Evolutionary conservation across 768 basidiomycete species (phyloP), one percentile per base, ranked within the genome.

Genomic region (Lepiota venenata): DNA sequence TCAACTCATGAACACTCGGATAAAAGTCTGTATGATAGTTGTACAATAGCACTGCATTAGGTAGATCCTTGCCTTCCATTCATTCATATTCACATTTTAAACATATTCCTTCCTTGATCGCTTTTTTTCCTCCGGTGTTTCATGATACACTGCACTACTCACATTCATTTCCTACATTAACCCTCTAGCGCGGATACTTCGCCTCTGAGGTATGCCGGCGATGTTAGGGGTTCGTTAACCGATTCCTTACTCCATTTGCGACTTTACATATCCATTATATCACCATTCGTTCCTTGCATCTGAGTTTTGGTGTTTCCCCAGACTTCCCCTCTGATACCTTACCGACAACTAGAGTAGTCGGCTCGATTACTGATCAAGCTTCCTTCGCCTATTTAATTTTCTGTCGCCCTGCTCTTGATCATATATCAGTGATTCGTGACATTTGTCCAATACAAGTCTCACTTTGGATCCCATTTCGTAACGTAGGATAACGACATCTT

Each of bases 51-150:
- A 18, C 20, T 11, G 25, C 49, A 42, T n/a, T 32, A 50, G 49
- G 49, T 50, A 50, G 49, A 50, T 41, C 49, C 49, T 50, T 35
- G 29, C 39, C 10, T 41, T 25, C 39, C 39, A 41, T n/a, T 50
- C 49, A 8, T 32, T 32, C 32, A 11, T 32, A 32, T 32, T 44
- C 42, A 2, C 42, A 44, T 21, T 3, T 44, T 11, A 22, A 16
- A 14, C 25, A 18, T 9, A 44, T 20, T 21, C 12, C 20, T 44
- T 20, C 10, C 9, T 16, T 16, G n/a, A 20, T 25, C 14, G 2
- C 22, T 44, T 44, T 25, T 25, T 44, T 22, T 44, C 11, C 12
- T 32, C 10, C 10, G 32, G 32, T 32, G 32, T 32, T 9, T 32
- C 32, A 11, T 25, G 25, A 25, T 25, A 25, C 5, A 5, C 25